These are phyloP conservation scores for Clarkia xantiana DNA, from an alignment of 345 rosid species.

Conservation along the genomic window DNA sequence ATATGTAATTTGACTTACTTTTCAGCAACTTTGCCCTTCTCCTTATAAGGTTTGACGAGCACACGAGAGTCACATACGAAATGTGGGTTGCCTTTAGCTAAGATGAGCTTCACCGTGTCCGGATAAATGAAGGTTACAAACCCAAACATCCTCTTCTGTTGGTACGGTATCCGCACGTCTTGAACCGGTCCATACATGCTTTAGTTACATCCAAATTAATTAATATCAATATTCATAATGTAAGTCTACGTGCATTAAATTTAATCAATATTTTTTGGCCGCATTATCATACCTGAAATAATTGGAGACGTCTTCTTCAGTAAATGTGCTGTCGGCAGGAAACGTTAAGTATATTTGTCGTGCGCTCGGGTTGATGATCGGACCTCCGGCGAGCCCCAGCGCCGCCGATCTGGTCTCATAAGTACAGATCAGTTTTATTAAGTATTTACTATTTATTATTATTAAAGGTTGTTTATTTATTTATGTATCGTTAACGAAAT, in stretches of 20 bases:
- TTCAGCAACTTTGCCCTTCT: slow-evolving; percentile 55
- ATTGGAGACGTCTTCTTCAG: slow-evolving; percentile 74
- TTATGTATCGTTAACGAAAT: too few relatives aligned
- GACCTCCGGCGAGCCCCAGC: slow-evolving; percentile 22
- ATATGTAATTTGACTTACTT: slow-evolving; percentile 17
- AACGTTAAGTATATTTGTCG: slow-evolving; percentile 76
- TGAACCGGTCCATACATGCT: slow-evolving; percentile 64
- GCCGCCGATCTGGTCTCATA: slow-evolving; percentile 1
- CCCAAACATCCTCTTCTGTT: slow-evolving; percentile 73
- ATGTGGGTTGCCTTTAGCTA: slow-evolving; percentile 68
- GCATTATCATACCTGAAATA: slow-evolving; percentile 42
- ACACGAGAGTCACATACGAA: slow-evolving; percentile 63
- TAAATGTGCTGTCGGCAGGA: slow-evolving; percentile 70
- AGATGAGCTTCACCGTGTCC: slow-evolving; percentile 60
- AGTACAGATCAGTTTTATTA: too few relatives aligned
- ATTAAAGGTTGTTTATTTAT: too few relatives aligned
- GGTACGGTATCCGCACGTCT: slow-evolving; percentile 73
- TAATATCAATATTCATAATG: background rate
- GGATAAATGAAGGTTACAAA: slow-evolving; percentile 56
- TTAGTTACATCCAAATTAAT: slow-evolving; percentile 2
- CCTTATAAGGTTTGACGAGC: slow-evolving; percentile 70
- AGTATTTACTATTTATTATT: too few relatives aligned
- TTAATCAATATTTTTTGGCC: background rate
- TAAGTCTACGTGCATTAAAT: slow-evolving; percentile 1
- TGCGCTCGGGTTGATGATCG: slow-evolving; percentile 34